A percentile compares a stretch with the other conserved stretches of the same genome.
These are phyloP conservation scores for Tetracladium setigerum DNA, from an alignment of 495 filamentous ascomycete genomes.

Conservation along the genomic window DNA sequence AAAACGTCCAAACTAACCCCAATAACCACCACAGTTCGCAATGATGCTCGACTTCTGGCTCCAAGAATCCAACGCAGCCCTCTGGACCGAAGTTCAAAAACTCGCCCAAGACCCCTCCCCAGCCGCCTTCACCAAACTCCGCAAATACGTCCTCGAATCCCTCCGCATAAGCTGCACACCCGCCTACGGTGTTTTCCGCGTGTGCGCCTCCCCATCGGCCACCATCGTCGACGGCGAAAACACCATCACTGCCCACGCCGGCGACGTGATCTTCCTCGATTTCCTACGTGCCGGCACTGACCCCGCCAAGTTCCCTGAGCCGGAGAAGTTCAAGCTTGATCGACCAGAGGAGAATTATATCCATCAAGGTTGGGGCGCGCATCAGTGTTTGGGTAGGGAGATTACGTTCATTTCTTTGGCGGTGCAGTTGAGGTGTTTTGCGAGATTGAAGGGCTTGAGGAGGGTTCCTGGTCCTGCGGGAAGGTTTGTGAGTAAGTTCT, in stretches of 20 bases:
- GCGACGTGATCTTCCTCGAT: constrained; percentile 37
- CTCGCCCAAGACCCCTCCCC: constrained; percentile 30
- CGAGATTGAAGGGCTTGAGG: constrained; percentile 26
- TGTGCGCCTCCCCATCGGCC: constrained; percentile 28
- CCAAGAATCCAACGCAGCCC: constrained; percentile 37
- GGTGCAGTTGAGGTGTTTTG: constrained; percentile 44
- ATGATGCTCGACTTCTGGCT: constrained; percentile 76
- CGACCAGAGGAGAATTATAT: constrained; percentile 63
- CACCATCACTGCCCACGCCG: constrained; percentile 28
- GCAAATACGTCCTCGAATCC: constrained; percentile 3
- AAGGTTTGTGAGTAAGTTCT: constrained; percentile 59
- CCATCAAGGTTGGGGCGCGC: constrained; percentile 53
- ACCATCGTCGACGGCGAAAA: constrained; percentile 46
- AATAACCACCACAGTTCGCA: constrained; percentile 38
- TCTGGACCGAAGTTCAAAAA: constrained; percentile 50
- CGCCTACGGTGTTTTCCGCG: neutral
- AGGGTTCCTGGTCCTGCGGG: constrained; percentile 45
- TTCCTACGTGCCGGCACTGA: constrained; percentile 57
- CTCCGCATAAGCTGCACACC: neutral
- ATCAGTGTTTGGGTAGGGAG: constrained; percentile 53
- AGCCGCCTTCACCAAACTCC: neutral
- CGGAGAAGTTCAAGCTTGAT: constrained; percentile 54
- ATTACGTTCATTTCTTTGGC: constrained; percentile 53
- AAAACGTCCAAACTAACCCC: no score
- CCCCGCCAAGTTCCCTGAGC: constrained; percentile 54